These are phyloP conservation scores for Daldinia childiae DNA, from an alignment of 495 filamentous ascomycete species.

Conservation along the genomic window DNA sequence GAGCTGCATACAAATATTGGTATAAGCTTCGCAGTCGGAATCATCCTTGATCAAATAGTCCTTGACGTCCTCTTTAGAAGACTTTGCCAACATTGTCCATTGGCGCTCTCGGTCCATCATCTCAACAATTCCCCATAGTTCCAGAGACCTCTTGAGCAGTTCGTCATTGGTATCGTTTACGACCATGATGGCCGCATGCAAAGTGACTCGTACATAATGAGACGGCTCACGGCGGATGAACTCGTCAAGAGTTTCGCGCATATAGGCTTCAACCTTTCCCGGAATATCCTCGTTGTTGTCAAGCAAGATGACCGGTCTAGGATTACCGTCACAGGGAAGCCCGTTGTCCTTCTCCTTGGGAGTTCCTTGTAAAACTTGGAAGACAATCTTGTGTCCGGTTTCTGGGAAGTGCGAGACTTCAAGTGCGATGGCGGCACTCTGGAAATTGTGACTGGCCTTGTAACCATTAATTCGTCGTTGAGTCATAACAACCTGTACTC, in stretches of 20 bases:
- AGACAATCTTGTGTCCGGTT: constrained; percentile 60
- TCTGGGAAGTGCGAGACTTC: constrained; percentile 76
- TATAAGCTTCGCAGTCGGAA: constrained; percentile 56
- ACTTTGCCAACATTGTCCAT: constrained; percentile 67
- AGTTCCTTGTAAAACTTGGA: constrained; percentile 63
- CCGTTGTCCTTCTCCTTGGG: constrained; percentile 52
- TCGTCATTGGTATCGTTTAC: constrained; percentile 66
- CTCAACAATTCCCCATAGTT: constrained; percentile 80
- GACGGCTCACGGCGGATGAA: constrained; percentile 74
- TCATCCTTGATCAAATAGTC: constrained; percentile 52
- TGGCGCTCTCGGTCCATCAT: constrained; percentile 73
- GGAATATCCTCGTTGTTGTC: constrained; percentile 77
- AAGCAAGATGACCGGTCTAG: constrained; percentile 57
- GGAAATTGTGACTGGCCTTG: constrained; percentile 65
- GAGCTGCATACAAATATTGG: constrained; percentile 72
- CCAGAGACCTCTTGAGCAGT: constrained; percentile 71
- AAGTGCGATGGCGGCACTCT: constrained; percentile 67
- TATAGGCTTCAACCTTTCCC: constrained; percentile 73
- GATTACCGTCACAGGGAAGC: not conserved
- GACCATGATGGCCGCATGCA: constrained; percentile 67
- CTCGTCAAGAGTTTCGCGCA: constrained; percentile 68
- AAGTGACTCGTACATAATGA: constrained; percentile 71
- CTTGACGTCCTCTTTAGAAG: constrained; percentile 42
- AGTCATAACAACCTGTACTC: constrained; percentile 73
- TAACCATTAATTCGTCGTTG: constrained; percentile 70